A percentile compares a stretch with the other conserved stretches of the same genome.
Evolutionary conservation across 1,284 basidiomycete genomes (phyloP).

Genomic region (Marasmius fiardii): DNA sequence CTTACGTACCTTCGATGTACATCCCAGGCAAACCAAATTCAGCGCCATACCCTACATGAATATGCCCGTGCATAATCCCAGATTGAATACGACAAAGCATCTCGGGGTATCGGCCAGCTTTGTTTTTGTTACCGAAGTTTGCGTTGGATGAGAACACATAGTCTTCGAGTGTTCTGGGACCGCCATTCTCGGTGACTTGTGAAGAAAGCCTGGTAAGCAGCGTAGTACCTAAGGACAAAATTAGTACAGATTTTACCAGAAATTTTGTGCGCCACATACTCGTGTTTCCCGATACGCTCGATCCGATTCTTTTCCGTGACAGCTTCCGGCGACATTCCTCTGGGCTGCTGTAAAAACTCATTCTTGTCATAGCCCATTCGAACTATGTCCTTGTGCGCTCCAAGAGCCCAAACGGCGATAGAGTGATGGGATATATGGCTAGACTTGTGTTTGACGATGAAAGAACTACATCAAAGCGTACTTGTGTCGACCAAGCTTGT

Average conservation of each 20-base stretch:
- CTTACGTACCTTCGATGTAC: conserved; percentile 51
- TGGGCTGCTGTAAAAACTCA: conserved; percentile 32
- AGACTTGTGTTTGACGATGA: too few species aligned
- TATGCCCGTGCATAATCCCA: conserved; percentile 57
- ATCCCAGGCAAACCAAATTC: conserved; percentile 58
- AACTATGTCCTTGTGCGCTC: conserved; percentile 37
- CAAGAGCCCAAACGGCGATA: conserved; percentile 48
- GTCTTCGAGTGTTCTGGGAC: conserved; percentile 38
- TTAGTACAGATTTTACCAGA: not conserved
- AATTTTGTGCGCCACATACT: conserved; percentile 27
- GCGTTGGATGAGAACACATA: conserved; percentile 47
- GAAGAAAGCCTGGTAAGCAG: conserved; percentile 52
- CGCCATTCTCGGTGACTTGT: conserved; percentile 34
- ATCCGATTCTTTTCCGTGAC: conserved; percentile 44
- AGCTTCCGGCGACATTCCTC: conserved; percentile 35
- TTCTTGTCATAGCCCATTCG: conserved; percentile 40
- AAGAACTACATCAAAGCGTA: conserved; percentile 20
- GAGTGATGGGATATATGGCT: conserved; percentile 49
- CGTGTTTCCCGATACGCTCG: conserved; percentile 44
- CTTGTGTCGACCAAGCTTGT: conserved; percentile 41
- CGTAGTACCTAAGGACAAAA: conserved; percentile 41
- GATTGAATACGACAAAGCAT: conserved; percentile 56
- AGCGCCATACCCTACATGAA: conserved; percentile 53
- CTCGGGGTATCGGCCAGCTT: conserved; percentile 35
- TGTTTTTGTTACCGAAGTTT: conserved; percentile 31